Base-by-base conservation (phyloP, 2,329 filamentous ascomycete species). In the Diaporthe batatas region DNA sequence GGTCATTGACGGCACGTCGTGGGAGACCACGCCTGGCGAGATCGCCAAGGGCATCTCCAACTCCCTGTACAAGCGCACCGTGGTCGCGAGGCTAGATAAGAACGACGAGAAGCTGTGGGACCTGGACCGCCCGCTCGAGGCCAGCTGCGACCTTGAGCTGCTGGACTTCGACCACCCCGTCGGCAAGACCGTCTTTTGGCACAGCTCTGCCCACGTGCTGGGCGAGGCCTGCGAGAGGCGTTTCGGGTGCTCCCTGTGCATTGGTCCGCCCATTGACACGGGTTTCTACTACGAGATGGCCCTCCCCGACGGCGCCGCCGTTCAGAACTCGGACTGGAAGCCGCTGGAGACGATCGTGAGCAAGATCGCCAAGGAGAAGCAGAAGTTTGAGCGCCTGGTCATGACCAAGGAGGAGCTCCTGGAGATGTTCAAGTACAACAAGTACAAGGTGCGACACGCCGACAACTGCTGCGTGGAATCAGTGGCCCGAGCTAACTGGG, bases 241-340 rank as follows among this genome's bases (percentile, higher is more conserved):
- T 79, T 99, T 95, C 80, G 94, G 95, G 74, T 98, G 96, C 84
- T 92, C 94, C 78, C 90, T 98, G 58, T 98, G 95, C 82, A 97
- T 98, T 81, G 96, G 96, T 32, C 96, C 96, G 44, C 96, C 94
- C 12, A 95, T 96, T 57, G 91, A 95, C 69, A 92, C 95, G 82
- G 96, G 95, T 51, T 98, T 98, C 87, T 98, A 98, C 88, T 98
- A 98, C 83, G 94, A 98, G 84, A 98, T 98, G 95, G 93, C 93
- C 42, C 87, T 94, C 57, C 90, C 93, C 59, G 91, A 92, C 51
- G 91, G 91, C 71, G 86, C 84, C 79, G 91, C 87, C 79, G 93
- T 98, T 53, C 90, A 92, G 72, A 87, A 92, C 77, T 83, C 87
- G 72, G 96, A 98, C 83, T 95, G 94, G 90, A 93, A 95, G 82